Percentiles rank a stretch among this genome's conserved stretches.
These are phyloP conservation scores for Vachellia collinsii DNA, from an alignment of 306 rosid species.

Conservation along the genomic window DNA sequence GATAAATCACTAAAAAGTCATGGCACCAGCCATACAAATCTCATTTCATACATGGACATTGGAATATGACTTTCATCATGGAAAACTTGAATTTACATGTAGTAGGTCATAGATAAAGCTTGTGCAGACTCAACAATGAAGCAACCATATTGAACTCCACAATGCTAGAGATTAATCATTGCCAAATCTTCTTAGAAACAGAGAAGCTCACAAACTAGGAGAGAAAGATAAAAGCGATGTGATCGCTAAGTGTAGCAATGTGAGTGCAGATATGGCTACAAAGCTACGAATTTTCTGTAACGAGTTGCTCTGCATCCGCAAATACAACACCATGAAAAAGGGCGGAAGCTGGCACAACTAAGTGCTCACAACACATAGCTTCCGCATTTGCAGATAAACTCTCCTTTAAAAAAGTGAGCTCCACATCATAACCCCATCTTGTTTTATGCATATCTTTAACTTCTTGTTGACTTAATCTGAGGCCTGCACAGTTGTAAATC, in stretches of 20 bases:
- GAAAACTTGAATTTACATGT: not conserved
- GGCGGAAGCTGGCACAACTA: conserved; percentile 34
- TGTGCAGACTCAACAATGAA: not conserved
- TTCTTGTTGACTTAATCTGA: conserved; percentile 26
- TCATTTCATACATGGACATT: not conserved
- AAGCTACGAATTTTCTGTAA: conserved; percentile 36
- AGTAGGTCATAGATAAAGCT: not conserved
- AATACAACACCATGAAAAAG: conserved; percentile 69
- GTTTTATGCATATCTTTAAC: conserved; percentile 3
- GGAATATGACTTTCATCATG: not conserved
- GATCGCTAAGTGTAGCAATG: conserved; percentile 15
- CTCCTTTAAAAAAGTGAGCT: conserved; percentile 12
- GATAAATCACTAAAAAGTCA: not conserved
- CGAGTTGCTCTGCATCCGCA: conserved; percentile 52
- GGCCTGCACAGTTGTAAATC: conserved; percentile 21
- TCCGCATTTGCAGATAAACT: conserved; percentile 11
- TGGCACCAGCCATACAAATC: no score
- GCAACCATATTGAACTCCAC: conserved; percentile 17
- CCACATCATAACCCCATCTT: conserved; percentile 15
- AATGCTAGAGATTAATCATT: conserved; percentile 36
- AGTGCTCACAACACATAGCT: conserved; percentile 27
- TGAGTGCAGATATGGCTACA: conserved; percentile 5
- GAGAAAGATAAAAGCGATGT: not conserved
- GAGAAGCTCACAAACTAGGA: conserved; percentile 27
- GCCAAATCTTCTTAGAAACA: conserved; percentile 48